phyloP scores from a whole-genome alignment of 2,329 filamentous ascomycete genomes.

The Mariannaea elegans region DNA sequence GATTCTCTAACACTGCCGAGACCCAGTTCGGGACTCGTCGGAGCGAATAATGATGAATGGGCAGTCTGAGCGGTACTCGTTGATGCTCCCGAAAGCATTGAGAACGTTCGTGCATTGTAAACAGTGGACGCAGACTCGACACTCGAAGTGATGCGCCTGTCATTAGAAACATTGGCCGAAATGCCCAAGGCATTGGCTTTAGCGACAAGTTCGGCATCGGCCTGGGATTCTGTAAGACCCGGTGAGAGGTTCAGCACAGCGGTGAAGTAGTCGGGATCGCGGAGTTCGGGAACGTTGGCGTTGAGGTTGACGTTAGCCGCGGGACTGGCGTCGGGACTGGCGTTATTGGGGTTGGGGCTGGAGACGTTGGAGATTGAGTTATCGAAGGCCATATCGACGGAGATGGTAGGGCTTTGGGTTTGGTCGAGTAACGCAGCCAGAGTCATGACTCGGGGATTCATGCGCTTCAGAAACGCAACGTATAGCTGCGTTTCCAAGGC shows the following conservation, averaged over 20 bases:
- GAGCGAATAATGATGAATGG: conserved; percentile 52
- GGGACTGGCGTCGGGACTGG: conserved; percentile 22
- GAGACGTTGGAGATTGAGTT: conserved; percentile 25
- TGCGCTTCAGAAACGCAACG: neutral
- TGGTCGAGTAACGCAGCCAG: conserved; percentile 23
- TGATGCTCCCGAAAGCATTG: conserved; percentile 54
- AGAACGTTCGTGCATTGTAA: conserved; percentile 55
- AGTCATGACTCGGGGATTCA: conserved; percentile 26
- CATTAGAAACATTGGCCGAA: conserved; percentile 37
- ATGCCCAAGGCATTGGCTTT: conserved; percentile 50
- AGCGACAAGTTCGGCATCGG: conserved; percentile 49
- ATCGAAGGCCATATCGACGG: conserved; percentile 29
- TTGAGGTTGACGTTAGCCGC: conserved; percentile 20
- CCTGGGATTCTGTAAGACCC: conserved; percentile 48
- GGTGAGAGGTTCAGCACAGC: conserved; percentile 49
- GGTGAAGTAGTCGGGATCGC: conserved; percentile 49
- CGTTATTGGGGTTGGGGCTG: conserved; percentile 23
- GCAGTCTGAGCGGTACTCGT: conserved; percentile 53
- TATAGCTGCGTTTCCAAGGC: neutral
- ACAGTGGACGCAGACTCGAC: conserved; percentile 55
- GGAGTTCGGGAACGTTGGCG: conserved; percentile 48
- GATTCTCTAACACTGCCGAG: conserved; percentile 39
- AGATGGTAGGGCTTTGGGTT: conserved; percentile 26
- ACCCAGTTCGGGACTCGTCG: conserved; percentile 37
- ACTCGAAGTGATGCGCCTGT: conserved; percentile 50